Evolutionary conservation across 1,284 basidiomycete species (phyloP).

Genomic region (Peniophora sp.): DNA sequence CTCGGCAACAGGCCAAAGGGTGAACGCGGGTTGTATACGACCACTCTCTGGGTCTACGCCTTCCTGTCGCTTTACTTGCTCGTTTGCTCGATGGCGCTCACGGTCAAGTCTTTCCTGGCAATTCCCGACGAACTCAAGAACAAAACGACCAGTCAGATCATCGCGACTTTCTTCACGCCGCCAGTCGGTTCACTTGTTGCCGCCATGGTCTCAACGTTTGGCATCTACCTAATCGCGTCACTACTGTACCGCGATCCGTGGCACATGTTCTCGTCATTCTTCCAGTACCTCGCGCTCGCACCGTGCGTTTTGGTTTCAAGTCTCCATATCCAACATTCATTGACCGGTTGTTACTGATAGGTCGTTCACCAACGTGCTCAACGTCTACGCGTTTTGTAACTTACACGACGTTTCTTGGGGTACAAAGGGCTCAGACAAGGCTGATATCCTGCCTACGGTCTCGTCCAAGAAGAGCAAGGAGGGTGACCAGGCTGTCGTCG

Average conservation of each 20-base stretch:
- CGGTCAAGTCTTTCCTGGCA: constrained; percentile 63
- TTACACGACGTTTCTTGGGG: constrained; percentile 91
- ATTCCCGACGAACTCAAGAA: constrained; percentile 48
- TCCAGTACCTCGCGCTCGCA: constrained; percentile 86
- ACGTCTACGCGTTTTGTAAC: constrained; percentile 96
- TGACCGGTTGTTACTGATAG: no score
- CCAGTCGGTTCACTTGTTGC: constrained; percentile 81
- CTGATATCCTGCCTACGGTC: constrained; percentile 87
- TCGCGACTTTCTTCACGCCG: constrained; percentile 58
- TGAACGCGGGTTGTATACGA: constrained; percentile 74
- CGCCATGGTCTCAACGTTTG: constrained; percentile 84
- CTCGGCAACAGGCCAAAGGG: constrained; percentile 95
- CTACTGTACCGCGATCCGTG: constrained; percentile 95
- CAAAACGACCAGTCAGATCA: constrained; percentile 34
- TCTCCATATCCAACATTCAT: no score
- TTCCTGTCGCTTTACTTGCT: constrained; percentile 75
- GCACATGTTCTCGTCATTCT: constrained; percentile 97
- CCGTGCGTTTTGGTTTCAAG: no score
- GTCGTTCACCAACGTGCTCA: constrained; percentile 90
- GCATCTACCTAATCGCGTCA: constrained; percentile 79
- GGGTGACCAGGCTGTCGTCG: constrained; percentile 70
- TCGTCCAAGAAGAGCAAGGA: constrained; percentile 78
- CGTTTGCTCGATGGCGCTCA: constrained; percentile 80
- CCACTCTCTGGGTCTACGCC: constrained; percentile 81
- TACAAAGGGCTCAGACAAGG: constrained; percentile 95